Conservation (phyloP, 2,329 filamentous ascomycete genomes). For the Fusarium beomiforme region DNA sequence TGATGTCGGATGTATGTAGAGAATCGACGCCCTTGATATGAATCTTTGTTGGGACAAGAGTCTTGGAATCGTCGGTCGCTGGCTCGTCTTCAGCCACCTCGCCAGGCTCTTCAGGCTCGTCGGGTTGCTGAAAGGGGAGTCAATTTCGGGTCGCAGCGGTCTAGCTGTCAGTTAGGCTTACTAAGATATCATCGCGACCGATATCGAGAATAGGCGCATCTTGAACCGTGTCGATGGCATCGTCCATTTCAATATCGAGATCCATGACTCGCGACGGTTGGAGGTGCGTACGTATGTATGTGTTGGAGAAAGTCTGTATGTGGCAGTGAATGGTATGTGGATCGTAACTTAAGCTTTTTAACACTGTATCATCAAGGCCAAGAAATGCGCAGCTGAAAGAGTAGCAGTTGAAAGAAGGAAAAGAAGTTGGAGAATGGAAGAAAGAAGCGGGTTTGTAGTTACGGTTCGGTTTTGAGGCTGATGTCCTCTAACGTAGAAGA, state of each 20-base stretch:
- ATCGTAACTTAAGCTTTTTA: neutral
- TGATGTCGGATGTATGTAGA: slow-evolving; percentile 82
- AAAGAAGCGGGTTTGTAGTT: neutral
- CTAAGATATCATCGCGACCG: slow-evolving; percentile 51
- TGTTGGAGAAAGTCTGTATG: neutral
- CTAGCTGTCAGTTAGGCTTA: slow-evolving; percentile 34
- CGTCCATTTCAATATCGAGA: slow-evolving; percentile 76
- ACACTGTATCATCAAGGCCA: neutral
- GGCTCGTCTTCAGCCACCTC: slow-evolving; percentile 51
- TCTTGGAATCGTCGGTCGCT: slow-evolving; percentile 40
- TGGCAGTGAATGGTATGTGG: neutral
- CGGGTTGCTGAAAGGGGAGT: slow-evolving; percentile 45
- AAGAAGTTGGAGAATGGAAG: neutral
- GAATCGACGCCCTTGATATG: slow-evolving; percentile 86
- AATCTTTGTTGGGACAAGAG: slow-evolving; percentile 67
- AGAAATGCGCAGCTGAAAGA: neutral
- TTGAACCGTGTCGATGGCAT: slow-evolving; percentile 57
- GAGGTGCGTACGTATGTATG: neutral
- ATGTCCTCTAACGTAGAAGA: neutral
- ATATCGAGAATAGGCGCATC: slow-evolving; percentile 43
- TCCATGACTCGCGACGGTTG: slow-evolving; percentile 63
- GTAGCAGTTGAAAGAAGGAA: neutral
- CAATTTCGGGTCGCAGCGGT: slow-evolving; percentile 14
- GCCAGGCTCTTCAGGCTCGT: slow-evolving; percentile 52
- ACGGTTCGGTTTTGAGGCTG: slow-evolving; percentile 18